These are phyloP conservation scores for Blepharisma undulans DNA, from an alignment of 169 alveolate species.

Conservation along the genomic window DNA sequence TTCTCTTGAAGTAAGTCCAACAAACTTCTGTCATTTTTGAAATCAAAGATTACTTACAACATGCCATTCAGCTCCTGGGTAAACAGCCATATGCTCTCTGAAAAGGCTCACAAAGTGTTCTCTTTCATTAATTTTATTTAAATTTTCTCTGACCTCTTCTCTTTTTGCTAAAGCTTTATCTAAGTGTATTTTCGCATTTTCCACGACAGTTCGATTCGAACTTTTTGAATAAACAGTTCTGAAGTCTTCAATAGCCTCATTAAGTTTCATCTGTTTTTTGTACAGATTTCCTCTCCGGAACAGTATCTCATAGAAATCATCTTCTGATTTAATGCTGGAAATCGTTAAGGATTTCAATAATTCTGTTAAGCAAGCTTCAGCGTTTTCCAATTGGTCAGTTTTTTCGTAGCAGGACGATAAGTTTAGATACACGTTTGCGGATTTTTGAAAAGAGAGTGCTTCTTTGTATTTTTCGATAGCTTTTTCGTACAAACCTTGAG, in stretches of 20 bases:
- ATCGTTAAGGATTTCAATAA: neutral
- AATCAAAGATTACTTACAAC: conserved; percentile 15
- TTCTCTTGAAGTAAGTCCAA: neutral
- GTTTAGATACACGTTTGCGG: neutral
- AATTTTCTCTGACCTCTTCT: neutral
- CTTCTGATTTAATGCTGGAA: neutral
- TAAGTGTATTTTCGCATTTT: neutral
- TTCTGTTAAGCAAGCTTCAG: neutral
- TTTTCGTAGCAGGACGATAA: neutral
- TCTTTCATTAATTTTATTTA: neutral
- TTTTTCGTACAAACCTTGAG: neutral
- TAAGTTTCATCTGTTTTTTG: neutral
- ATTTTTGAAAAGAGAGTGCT: neutral
- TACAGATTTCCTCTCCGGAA: neutral
- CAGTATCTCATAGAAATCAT: neutral
- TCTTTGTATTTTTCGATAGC: conserved; percentile 1
- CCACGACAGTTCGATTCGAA: neutral
- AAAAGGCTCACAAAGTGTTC: neutral
- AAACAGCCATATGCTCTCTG: neutral
- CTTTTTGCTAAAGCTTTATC: neutral
- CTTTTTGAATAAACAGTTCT: neutral
- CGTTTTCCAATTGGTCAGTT: neutral
- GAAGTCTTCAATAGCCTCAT: neutral
- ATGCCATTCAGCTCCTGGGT: conserved; percentile 22
- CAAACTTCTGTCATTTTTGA: conserved; percentile 10